phyloP scores from a whole-genome alignment of 2,329 filamentous ascomycete species.

The Colletotrichum melonis region DNA sequence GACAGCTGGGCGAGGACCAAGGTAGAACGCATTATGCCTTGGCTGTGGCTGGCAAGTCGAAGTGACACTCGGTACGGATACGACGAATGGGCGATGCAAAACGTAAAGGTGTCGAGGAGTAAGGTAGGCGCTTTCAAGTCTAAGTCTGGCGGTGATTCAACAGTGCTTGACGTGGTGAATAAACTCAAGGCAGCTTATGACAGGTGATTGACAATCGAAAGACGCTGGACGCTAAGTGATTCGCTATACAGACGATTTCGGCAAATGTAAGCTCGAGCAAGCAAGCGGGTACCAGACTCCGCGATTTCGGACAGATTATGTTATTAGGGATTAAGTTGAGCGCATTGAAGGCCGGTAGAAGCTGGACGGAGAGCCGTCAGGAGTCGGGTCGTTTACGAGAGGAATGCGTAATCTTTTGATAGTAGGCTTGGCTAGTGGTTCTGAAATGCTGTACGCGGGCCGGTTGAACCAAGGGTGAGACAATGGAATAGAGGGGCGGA shows the following conservation, averaged over 20 bases:
- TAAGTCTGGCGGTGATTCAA: neutral
- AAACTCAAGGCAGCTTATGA: neutral
- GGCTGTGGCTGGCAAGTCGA: neutral
- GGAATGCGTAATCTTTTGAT: constrained; percentile 31
- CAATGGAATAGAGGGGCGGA: constrained; percentile 20
- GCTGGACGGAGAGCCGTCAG: neutral
- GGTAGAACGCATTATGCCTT: constrained; percentile 54
- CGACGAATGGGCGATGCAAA: neutral
- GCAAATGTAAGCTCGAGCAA: neutral
- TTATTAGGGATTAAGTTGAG: constrained; percentile 35
- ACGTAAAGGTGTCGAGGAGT: neutral
- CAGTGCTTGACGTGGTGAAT: neutral
- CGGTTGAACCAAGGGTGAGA: constrained; percentile 33
- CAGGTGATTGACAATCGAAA: neutral
- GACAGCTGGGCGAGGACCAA: constrained; percentile 55
- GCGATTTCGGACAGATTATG: constrained; percentile 34
- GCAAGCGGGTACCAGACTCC: constrained; percentile 35
- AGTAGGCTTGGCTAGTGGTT: constrained; percentile 15
- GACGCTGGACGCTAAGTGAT: neutral
- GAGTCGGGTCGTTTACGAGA: constrained; percentile 15
- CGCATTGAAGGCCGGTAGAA: constrained; percentile 24
- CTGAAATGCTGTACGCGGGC: constrained; percentile 33
- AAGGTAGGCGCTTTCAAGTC: neutral
- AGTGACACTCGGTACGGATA: neutral
- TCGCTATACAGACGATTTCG: constrained; percentile 1